Conservation (phyloP, 805 yeast genomes). For the Saturnispora halmiae region DNA sequence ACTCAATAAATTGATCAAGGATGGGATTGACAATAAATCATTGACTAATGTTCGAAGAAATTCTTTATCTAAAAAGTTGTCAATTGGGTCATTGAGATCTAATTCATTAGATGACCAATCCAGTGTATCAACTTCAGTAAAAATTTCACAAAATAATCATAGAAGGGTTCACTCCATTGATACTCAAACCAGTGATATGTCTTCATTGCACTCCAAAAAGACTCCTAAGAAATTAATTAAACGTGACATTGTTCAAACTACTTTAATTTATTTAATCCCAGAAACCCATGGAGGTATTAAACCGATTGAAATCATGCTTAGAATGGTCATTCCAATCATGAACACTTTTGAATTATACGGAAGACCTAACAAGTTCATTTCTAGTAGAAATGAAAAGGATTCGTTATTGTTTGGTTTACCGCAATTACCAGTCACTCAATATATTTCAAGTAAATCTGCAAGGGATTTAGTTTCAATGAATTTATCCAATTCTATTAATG, state of each 20-base stretch:
- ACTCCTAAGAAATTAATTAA: constrained; percentile 20
- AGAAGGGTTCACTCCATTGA: constrained; percentile 21
- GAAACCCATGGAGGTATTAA: constrained; percentile 63
- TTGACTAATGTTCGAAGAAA: constrained; percentile 7
- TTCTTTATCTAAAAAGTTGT: constrained; percentile 21
- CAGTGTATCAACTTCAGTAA: constrained; percentile 14
- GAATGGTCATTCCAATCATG: constrained; percentile 59
- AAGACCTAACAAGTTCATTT: constrained; percentile 53
- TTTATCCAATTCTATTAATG: constrained; percentile 26
- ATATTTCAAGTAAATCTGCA: constrained; percentile 32
- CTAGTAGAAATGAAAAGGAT: constrained; percentile 44
- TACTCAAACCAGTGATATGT: constrained; percentile 22
- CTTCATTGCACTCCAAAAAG: constrained; percentile 19
- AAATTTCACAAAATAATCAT: constrained; percentile 15
- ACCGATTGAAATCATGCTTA: constrained; percentile 62
- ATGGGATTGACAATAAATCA: constrained; percentile 15
- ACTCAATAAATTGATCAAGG: constrained; percentile 11
- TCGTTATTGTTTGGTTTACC: constrained; percentile 69
- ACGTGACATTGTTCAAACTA: constrained; percentile 20
- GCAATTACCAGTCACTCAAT: constrained; percentile 58
- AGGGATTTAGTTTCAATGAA: constrained; percentile 27
- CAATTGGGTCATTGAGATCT: constrained; percentile 23
- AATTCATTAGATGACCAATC: constrained; percentile 14
- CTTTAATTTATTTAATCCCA: constrained; percentile 42
- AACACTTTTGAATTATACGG: constrained; percentile 69